Base-by-base conservation (phyloP, 495 filamentous ascomycete genomes). In the Neurospora pannonica region DNA sequence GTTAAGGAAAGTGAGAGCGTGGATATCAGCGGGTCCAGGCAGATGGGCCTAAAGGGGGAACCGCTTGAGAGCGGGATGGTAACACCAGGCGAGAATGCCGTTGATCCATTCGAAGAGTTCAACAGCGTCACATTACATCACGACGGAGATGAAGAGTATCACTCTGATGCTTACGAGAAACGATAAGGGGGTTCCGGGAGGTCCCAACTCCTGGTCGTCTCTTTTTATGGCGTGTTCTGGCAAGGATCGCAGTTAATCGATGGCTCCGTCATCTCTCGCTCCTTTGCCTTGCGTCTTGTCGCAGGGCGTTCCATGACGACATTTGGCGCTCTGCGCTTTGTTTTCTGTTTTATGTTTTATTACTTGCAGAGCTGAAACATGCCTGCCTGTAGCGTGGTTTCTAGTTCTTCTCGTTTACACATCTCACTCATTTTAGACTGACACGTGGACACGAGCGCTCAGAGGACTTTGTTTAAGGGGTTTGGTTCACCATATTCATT, bases 51-150 rank as follows among this genome's bases (percentile, higher is more conserved):
- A 78, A 92, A 91, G 78, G 94, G 94, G 5, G 93, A 97, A 38
- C 93, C 93, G 11, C 84, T 97, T 76, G 93, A 97, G 77, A 93
- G 91, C 31, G 94, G 93, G 10, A 83, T 96, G 38, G 91, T 91
- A 4, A 98, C 95, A 38, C 94, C 96, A 11, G 94, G 91, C 42
- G 95, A 97, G 79, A 82, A 90, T 24, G 74, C 48, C 73, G 88
- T 89, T n/a, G 96, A 99, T 88, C 96, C 96, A 15, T 99, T 99
- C 80, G 94, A 97, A 82, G 97, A 98, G 81, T 99, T 99, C 81
- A 99, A 99, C 83, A 97, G 93, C 78, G 96, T 99, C 39, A 99
- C 96, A 74, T 88, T 99, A 73, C 95, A 97, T 83, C 96, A 99
- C 85, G 96, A 98, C 72, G 97, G 94, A 13, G 95, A 98, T 73